Evolutionary conservation across 208 protist species (phyloP).

Genomic region (Naegleria gruberi): DNA sequence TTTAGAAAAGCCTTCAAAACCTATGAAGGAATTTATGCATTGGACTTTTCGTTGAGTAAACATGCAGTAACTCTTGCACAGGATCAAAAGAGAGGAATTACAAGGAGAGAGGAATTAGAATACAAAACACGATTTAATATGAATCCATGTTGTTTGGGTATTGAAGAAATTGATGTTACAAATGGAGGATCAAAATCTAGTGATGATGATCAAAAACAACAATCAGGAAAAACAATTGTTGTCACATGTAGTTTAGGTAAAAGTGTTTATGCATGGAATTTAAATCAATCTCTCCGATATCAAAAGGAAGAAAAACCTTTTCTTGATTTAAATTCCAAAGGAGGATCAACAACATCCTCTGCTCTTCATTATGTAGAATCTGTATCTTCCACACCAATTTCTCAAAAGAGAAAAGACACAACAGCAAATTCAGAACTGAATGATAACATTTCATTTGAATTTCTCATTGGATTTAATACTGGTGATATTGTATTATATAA

Average conservation of each 20-base stretch:
- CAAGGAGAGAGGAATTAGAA: neutral
- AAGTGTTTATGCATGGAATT: neutral
- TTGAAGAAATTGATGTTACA: neutral
- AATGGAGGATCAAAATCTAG: neutral
- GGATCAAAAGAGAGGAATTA: neutral
- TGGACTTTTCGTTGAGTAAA: neutral
- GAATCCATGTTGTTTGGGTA: neutral
- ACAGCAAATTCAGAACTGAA: neutral
- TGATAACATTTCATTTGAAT: neutral
- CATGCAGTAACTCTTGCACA: neutral
- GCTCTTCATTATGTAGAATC: neutral
- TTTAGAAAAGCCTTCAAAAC: neutral
- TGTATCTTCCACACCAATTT: too few relatives aligned
- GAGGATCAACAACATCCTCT: neutral
- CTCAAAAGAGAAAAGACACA: neutral
- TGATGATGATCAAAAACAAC: too few relatives aligned
- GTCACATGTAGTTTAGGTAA: neutral
- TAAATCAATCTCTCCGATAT: neutral
- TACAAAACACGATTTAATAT: neutral
- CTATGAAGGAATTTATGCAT: neutral
- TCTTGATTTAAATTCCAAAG: neutral
- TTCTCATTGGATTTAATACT: neutral
- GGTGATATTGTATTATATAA: neutral
- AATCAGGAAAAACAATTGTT: neutral
- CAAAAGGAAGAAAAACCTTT: neutral